These are phyloP conservation scores for Eimeria mitis DNA, from an alignment of 169 alveolate genomes.

Conservation along the genomic window DNA sequence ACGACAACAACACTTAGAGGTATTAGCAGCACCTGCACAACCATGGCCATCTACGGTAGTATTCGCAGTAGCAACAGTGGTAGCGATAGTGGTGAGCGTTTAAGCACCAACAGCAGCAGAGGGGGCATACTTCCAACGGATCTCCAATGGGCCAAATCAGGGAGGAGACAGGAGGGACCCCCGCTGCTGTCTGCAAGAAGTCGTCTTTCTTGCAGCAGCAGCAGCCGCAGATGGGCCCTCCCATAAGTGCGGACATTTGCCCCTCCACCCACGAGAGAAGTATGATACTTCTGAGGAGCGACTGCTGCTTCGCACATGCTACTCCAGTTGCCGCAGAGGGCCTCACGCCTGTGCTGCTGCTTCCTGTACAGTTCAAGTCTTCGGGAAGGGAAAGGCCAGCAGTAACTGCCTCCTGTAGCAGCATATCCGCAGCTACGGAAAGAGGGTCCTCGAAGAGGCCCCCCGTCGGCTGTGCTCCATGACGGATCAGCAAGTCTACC, in stretches of 20 bases:
- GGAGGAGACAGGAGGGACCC: conserved; percentile 11
- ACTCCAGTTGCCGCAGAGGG: not conserved
- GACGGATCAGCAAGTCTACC: conserved; percentile 51
- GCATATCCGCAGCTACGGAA: conserved; percentile 28
- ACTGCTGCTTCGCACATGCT: not conserved
- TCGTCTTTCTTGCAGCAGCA: conserved; percentile 28
- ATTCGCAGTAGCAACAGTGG: conserved; percentile 11
- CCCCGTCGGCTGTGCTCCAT: conserved; percentile 42
- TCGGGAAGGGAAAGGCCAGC: conserved; percentile 28
- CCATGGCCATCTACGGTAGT: not conserved
- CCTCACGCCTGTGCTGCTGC: not conserved
- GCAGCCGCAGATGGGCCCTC: conserved; percentile 17
- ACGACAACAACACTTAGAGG: not conserved
- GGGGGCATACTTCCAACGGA: conserved; percentile 30
- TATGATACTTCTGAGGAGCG: conserved; percentile 8
- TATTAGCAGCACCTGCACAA: not conserved
- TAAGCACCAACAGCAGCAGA: not conserved
- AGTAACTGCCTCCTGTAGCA: conserved; percentile 44
- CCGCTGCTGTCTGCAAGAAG: conserved; percentile 50
- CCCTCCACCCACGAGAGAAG: conserved; percentile 67
- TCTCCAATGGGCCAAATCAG: conserved; percentile 53
- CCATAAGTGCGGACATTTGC: conserved; percentile 7
- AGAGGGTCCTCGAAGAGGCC: conserved; percentile 4
- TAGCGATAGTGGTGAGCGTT: not conserved
- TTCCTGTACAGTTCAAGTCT: not conserved